phyloP scores from a whole-genome alignment of 768 basidiomycete genomes.

The Omphalotus guepiniiformis region DNA sequence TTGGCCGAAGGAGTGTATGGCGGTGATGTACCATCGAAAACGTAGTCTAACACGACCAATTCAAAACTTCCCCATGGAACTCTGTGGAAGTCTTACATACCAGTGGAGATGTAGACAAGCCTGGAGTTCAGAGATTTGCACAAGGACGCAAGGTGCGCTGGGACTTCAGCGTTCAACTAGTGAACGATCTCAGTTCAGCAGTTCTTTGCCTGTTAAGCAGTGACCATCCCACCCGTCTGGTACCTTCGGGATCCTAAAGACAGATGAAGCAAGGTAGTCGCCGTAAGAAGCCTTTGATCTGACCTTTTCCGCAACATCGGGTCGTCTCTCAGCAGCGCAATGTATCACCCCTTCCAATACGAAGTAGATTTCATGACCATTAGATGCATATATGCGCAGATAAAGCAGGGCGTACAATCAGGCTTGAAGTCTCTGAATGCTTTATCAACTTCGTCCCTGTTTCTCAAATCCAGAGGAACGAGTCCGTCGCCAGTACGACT shows the following conservation, averaged over 20 bases:
- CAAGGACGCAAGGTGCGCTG: conserved; percentile 65
- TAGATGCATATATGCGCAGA: neutral
- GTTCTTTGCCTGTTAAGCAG: neutral
- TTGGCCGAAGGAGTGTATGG: conserved; percentile 74
- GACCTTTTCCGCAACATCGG: conserved; percentile 90
- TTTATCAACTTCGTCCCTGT: conserved; percentile 46
- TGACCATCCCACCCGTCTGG: conserved; percentile 46
- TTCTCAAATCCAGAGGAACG: conserved; percentile 62
- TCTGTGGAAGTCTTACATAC: conserved; percentile 32
- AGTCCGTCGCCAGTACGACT: conserved; percentile 54
- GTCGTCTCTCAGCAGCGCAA: conserved; percentile 91
- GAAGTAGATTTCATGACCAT: neutral
- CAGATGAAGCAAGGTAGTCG: neutral
- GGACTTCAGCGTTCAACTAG: conserved; percentile 82
- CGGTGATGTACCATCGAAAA: conserved; percentile 91
- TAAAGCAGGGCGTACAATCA: conserved; percentile 49
- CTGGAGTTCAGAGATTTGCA: conserved; percentile 58
- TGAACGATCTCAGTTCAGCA: neutral
- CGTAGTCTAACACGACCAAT: conserved; percentile 84
- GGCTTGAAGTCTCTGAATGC: conserved; percentile 59
- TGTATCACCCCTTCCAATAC: conserved; percentile 73
- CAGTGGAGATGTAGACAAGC: conserved; percentile 91
- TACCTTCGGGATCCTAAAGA: conserved; percentile 61
- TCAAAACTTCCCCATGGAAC: no score
- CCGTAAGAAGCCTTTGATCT: conserved; percentile 14